Conservation (phyloP, 768 basidiomycete species). For the Calvatia gigantea region DNA sequence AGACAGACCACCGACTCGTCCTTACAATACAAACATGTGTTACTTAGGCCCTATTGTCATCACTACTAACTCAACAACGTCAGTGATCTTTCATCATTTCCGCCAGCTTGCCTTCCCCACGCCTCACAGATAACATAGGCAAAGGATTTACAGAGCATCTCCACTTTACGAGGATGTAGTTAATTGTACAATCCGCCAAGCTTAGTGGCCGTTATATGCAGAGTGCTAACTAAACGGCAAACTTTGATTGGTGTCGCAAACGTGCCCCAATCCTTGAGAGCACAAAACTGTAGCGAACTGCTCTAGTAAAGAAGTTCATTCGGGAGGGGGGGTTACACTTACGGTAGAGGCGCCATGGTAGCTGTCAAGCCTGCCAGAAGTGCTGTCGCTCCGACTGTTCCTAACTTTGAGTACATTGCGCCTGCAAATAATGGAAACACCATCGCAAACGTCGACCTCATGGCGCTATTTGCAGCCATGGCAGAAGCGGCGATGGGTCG, state of each 20-base stretch:
- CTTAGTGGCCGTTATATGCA: too few relatives aligned
- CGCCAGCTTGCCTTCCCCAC: too few relatives aligned
- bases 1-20: too few relatives aligned
- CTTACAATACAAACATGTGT: too few relatives aligned
- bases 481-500: constrained; percentile 65
- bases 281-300: constrained; percentile 17
- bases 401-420: constrained; percentile 64
- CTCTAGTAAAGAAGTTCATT: not conserved
- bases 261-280: constrained; percentile 22
- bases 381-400: constrained; percentile 69
- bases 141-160: too few relatives aligned
- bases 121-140: too few relatives aligned
- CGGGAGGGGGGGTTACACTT: constrained; percentile 16
- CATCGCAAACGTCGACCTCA: constrained; percentile 59
- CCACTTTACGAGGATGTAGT: too few relatives aligned
- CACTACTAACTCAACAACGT: too few relatives aligned
- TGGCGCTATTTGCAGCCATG: constrained; percentile 61
- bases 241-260: constrained; percentile 21
- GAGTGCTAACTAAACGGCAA: constrained; percentile 13
- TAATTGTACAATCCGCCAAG: too few relatives aligned
- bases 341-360: constrained; percentile 62
- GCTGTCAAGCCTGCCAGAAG: constrained; percentile 64
- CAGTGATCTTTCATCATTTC: too few relatives aligned
- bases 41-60: too few relatives aligned
- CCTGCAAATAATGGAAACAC: constrained; percentile 64